Conservation (phyloP, 2,329 filamentous ascomycete genomes). For the Allantophomopsis cytisporea region DNA sequence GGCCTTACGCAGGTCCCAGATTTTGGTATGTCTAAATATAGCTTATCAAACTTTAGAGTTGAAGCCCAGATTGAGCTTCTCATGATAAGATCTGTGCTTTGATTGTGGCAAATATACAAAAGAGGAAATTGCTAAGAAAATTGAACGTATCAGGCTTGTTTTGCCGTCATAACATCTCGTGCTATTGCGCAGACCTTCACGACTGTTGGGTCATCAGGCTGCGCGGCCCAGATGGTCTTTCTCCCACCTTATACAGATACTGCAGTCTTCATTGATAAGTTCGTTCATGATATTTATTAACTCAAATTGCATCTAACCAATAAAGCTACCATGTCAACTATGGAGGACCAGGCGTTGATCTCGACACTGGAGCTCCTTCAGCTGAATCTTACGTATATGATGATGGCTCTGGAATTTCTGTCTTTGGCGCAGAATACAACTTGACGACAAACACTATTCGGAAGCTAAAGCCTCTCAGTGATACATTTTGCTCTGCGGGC, state of each 20-base stretch:
- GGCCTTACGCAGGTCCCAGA: too few species aligned
- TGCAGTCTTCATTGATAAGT: slow-evolving; percentile 1
- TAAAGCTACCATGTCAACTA: too few species aligned
- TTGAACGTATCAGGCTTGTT: too few species aligned
- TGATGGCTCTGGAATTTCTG: neutral
- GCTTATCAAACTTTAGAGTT: too few species aligned
- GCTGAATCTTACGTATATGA: neutral
- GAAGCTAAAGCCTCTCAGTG: neutral
- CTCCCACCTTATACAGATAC: slow-evolving; percentile 1
- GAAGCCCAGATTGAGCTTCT: too few species aligned
- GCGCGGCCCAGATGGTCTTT: slow-evolving; percentile 1
- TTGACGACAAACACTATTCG: neutral
- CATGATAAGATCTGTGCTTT: too few species aligned
- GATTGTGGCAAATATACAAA: too few species aligned
- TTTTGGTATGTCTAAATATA: too few species aligned
- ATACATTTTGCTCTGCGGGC: slow-evolving; percentile 1
- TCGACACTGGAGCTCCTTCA: too few species aligned
- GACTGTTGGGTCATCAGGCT: slow-evolving; percentile 1
- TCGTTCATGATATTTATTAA: neutral
- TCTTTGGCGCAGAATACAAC: slow-evolving; percentile 1
- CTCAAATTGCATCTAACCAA: neutral
- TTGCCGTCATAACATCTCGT: too few species aligned
- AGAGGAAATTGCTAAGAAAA: too few species aligned
- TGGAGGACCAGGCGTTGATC: too few species aligned
- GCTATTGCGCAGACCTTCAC: neutral